Percentiles rank a stretch among this genome's conserved stretches.
These are phyloP conservation scores for Didymella exigua DNA, from an alignment of 2,329 filamentous ascomycete species.

Conservation along the genomic window DNA sequence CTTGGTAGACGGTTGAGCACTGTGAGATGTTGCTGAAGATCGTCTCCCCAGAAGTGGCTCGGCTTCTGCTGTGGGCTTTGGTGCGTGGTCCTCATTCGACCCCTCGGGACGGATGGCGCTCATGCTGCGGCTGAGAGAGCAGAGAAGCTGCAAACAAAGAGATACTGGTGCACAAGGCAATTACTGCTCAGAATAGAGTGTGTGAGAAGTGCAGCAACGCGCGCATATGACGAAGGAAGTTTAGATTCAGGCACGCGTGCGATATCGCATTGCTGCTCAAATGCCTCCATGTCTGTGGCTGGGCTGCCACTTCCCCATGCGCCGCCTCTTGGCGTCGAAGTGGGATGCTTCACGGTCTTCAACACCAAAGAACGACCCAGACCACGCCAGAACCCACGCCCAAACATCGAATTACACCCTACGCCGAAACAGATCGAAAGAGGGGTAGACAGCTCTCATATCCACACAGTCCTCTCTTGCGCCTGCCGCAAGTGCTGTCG, in stretches of 20 bases:
- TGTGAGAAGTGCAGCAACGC: background rate
- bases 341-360: slow-evolving; percentile 14
- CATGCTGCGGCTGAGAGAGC: slow-evolving; percentile 6
- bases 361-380: slow-evolving; percentile 14
- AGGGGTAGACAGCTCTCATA: slow-evolving; percentile 23
- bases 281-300: slow-evolving; percentile 16
- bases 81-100: slow-evolving; percentile 16
- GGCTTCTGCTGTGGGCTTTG: slow-evolving; percentile 28
- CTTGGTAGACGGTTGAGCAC: slow-evolving; percentile 22
- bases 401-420: slow-evolving; percentile 25
- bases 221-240: background rate
- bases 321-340: slow-evolving; percentile 14
- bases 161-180: background rate
- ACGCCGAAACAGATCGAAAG: slow-evolving; percentile 13
- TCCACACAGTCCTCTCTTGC: slow-evolving; percentile 10
- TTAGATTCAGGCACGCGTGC: slow-evolving; percentile 5
- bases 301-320: slow-evolving; percentile 23
- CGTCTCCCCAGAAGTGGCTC: slow-evolving; percentile 35
- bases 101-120: slow-evolving; percentile 5
- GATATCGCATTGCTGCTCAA: slow-evolving; percentile 6
- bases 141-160: background rate
- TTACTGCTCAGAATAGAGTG: background rate
- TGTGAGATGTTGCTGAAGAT: slow-evolving; percentile 21
- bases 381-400: slow-evolving; percentile 29
- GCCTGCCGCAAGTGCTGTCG: slow-evolving; percentile 18